A percentile compares a stretch with the other conserved stretches of the same genome.
These are phyloP conservation scores for Diaporthe humulicola DNA, from an alignment of 2,329 filamentous ascomycete species.

Conservation along the genomic window DNA sequence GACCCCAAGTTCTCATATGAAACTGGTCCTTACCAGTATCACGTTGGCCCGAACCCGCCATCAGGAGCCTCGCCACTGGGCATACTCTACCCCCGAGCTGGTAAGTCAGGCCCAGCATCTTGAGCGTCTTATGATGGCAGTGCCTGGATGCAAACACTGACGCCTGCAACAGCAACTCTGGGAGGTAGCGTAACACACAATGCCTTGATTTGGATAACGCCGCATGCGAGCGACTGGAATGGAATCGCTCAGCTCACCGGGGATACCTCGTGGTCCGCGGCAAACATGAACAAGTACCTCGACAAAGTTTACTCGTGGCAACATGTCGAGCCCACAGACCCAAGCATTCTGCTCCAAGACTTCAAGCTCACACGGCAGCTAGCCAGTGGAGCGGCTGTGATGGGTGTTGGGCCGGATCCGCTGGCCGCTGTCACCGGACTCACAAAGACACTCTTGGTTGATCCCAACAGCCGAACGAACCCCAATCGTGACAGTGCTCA, in stretches of 20 bases:
- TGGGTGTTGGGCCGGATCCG: constrained; percentile 55
- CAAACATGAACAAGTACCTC: constrained; percentile 21
- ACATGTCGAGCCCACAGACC: constrained; percentile 61
- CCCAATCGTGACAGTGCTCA: constrained; percentile 58
- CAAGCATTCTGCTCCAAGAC: constrained; percentile 65
- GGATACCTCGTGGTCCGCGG: constrained; percentile 64
- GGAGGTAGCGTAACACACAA: constrained; percentile 71
- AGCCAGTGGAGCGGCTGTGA: constrained; percentile 63
- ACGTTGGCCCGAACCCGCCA: constrained; percentile 67
- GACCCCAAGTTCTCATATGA: constrained; percentile 34
- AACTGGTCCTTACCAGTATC: constrained; percentile 18
- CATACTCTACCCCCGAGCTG: constrained; percentile 70
- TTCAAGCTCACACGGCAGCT: constrained; percentile 65
- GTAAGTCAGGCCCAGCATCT: constrained; percentile 38
- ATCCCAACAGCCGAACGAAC: constrained; percentile 49
- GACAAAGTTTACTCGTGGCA: constrained; percentile 24
- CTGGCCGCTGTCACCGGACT: constrained; percentile 56
- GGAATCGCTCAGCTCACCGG: constrained; percentile 66
- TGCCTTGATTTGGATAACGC: constrained; percentile 66
- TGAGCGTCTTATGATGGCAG: background rate
- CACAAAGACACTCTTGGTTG: constrained; percentile 65
- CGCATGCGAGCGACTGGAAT: constrained; percentile 66
- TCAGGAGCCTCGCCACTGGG: constrained; percentile 64
- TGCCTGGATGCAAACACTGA: background rate
- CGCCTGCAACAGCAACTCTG: constrained; percentile 52